These are phyloP conservation scores for Raphanus hybrid DNA, from an alignment of 441 rosid species.

Conservation along the genomic window DNA sequence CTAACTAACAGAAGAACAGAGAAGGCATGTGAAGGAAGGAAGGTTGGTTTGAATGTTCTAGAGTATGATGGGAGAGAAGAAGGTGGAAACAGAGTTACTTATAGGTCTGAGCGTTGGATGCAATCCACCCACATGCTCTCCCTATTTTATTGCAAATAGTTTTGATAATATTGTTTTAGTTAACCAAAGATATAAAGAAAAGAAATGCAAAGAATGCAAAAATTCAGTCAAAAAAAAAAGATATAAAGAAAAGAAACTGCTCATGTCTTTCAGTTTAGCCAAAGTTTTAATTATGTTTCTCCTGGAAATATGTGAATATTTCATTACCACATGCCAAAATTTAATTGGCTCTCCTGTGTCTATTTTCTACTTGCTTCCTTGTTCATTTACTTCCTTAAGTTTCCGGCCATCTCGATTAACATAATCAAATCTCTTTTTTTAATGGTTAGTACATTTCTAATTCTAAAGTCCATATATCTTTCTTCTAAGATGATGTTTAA, in stretches of 20 bases:
- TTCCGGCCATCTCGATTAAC: slow-evolving; percentile 35
- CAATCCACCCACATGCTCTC: slow-evolving; percentile 41
- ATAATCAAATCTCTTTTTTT: slow-evolving; percentile 18
- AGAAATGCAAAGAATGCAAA: no score
- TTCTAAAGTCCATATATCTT: not conserved
- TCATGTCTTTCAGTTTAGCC: slow-evolving; percentile 41
- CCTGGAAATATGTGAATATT: slow-evolving; percentile 7
- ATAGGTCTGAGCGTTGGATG: slow-evolving; percentile 36
- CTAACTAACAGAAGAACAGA: slow-evolving; percentile 7
- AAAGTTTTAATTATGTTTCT: slow-evolving; percentile 36
- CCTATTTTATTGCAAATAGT: slow-evolving; percentile 29
- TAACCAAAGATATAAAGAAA: not conserved
- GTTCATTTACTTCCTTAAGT: slow-evolving; percentile 21
- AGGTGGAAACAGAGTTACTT: slow-evolving; percentile 29
- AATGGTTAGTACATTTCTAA: not conserved
- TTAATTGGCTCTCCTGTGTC: slow-evolving; percentile 15
- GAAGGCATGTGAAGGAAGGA: slow-evolving; percentile 28
- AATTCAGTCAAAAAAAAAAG: no score
- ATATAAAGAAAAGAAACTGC: not conserved
- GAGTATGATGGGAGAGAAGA: slow-evolving; percentile 28
- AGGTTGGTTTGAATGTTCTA: slow-evolving; percentile 37
- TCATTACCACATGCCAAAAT: slow-evolving; percentile 11
- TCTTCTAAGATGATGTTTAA: no score
- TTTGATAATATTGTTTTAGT: not conserved
- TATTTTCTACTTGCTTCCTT: slow-evolving; percentile 5